Base-by-base conservation (phyloP, 495 filamentous ascomycete species). In the Tetracladium marchalianum region DNA sequence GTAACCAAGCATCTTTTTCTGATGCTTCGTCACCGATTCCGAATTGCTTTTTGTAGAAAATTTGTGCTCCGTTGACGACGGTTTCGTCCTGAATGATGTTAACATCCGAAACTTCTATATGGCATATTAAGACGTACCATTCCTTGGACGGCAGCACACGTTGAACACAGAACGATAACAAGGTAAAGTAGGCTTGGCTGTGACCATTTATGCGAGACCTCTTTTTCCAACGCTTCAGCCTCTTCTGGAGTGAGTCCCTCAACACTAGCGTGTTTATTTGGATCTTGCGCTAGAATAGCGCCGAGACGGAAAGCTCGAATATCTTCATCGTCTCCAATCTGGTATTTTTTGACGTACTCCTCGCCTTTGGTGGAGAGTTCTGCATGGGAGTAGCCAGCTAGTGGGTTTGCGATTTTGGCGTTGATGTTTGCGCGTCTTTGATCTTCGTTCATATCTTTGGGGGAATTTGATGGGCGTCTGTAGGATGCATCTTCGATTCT, bases 21-120 rank as follows among this genome's bases (percentile, higher is more conserved):
- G 55, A 61, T 1, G 62, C 50, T 10, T 61, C 50, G 45, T 71
- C 54, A n/a, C 69, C 71, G 42, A 88, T 85, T 18, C 82, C 81
- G 49, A 87, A 87, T 50, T 84, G 73, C 9, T 58, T 59, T 19
- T 72, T 64, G 53, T 83, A 87, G 54, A 84, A 81, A 1, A 78
- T 66, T 50, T 87, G 82, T 3, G 83, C 85, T 37, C 83, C 85
- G 50, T 87, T 89, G 54, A 85, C 82, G 48, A 85, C 84, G 0
- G 84, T 87, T 58, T 90, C 82, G 51, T 87, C 55, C 82, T 78
- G 4, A 76, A 72, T 31, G 70, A 74, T 7, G 77, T 39, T 35
- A 22, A 9, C 16, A 2, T 4, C 3, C 12, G 35, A 36, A 36
- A 36, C 22, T 76, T 38, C 66, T 67, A 5, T 69, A 55, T n/a